A percentile compares a stretch with the other conserved stretches of the same genome.
phyloP scores from a whole-genome alignment of 148 eudicot genomes.

The Diospyros kaki region DNA sequence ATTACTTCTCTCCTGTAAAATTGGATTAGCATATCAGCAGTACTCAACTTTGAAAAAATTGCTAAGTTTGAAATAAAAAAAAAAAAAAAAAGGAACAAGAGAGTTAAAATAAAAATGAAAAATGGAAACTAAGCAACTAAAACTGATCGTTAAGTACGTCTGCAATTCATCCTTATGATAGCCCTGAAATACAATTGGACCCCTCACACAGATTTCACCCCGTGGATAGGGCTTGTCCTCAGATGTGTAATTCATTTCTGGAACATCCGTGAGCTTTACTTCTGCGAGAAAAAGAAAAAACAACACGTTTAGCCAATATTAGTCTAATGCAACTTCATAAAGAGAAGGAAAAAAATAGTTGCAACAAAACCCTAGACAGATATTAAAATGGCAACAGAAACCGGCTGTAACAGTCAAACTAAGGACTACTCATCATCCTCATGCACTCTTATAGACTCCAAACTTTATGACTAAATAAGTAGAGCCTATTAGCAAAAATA shows the following conservation, averaged over 20 bases:
- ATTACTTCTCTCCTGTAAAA: slow-evolving; percentile 74
- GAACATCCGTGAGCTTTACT: slow-evolving; percentile 92
- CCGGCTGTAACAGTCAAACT: background rate
- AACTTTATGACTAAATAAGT: background rate
- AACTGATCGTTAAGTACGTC: slow-evolving; percentile 43
- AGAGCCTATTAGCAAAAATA: background rate
- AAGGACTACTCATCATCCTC: background rate
- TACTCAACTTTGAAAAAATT: background rate
- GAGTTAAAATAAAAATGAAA: background rate
- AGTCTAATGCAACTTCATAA: too few species aligned
- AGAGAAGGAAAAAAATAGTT: background rate
- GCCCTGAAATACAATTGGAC: slow-evolving; percentile 82
- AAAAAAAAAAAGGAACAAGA: background rate
- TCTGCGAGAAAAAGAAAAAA: slow-evolving; percentile 34
- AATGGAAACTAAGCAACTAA: background rate
- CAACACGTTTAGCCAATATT: too few species aligned
- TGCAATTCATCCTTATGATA: slow-evolving; percentile 91
- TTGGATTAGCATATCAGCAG: slow-evolving; percentile 12
- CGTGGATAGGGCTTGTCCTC: slow-evolving; percentile 88
- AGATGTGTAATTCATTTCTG: slow-evolving; percentile 94
- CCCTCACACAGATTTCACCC: slow-evolving; percentile 94
- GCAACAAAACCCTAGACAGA: background rate
- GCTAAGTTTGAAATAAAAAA: background rate
- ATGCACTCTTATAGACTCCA: background rate
- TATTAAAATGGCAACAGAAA: background rate